A percentile compares a stretch with the other conserved stretches of the same genome.
phyloP scores from a whole-genome alignment of 768 basidiomycete species.

The Hygrophoropsis aurantiaca region DNA sequence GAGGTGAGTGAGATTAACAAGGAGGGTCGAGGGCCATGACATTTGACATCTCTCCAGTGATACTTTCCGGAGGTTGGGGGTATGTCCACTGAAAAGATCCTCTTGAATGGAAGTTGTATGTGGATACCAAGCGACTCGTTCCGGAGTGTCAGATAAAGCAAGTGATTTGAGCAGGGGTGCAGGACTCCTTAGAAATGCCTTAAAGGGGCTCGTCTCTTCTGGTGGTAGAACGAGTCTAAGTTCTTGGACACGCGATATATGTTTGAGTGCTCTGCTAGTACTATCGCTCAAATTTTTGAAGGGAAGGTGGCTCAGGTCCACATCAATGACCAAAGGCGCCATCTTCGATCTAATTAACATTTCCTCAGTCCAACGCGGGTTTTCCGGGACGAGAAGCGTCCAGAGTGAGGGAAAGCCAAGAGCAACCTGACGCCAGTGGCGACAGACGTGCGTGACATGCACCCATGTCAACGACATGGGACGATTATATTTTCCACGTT shows the following conservation, averaged over 20 bases:
- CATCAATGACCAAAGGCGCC: constrained; percentile 19
- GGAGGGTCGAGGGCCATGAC: constrained; percentile 32
- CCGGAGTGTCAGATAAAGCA: constrained; percentile 16
- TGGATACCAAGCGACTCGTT: constrained; percentile 10
- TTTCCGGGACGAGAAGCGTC: constrained; percentile 29
- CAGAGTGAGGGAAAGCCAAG: constrained; percentile 37
- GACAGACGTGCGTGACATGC: not conserved
- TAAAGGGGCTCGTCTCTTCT: too few relatives aligned
- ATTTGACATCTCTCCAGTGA: constrained; percentile 30
- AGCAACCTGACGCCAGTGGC: constrained; percentile 40
- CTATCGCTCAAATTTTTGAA: constrained; percentile 11
- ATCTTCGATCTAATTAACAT: constrained; percentile 43
- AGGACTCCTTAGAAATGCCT: not conserved
- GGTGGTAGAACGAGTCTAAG: not conserved
- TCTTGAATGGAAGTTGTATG: constrained; percentile 26
- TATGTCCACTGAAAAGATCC: constrained; percentile 25
- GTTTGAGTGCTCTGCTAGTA: constrained; percentile 23
- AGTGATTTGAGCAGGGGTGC: not conserved
- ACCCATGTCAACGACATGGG: not conserved
- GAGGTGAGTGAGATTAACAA: constrained; percentile 32
- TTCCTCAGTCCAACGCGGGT: constrained; percentile 35
- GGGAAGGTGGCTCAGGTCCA: constrained; percentile 23
- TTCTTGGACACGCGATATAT: not conserved
- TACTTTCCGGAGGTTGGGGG: constrained; percentile 29
- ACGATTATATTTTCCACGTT: too few relatives aligned